Conservation (phyloP, 306 rosid genomes). For the Fagus crenata region DNA sequence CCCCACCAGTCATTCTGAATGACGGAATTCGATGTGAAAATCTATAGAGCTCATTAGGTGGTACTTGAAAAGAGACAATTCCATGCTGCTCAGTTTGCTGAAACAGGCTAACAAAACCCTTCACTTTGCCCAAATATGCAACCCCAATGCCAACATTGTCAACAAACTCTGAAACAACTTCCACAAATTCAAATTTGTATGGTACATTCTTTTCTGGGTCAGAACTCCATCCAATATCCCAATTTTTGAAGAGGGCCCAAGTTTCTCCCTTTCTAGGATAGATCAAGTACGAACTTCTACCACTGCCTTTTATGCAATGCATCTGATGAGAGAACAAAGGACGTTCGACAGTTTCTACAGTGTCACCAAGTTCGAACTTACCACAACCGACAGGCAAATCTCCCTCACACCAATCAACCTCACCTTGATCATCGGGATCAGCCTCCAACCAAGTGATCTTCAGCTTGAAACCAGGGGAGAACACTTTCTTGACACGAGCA, state of each 20-base stretch:
- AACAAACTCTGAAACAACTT: slow-evolving; percentile 62
- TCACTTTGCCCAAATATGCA: slow-evolving; percentile 62
- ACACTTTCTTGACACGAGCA: slow-evolving; percentile 64
- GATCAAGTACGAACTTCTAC: slow-evolving; percentile 37
- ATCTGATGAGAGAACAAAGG: slow-evolving; percentile 76
- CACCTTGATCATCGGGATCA: slow-evolving; percentile 45
- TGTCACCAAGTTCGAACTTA: slow-evolving; percentile 45
- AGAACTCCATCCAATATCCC: slow-evolving; percentile 80
- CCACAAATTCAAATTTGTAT: slow-evolving; percentile 59
- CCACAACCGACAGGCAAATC: slow-evolving; percentile 78
- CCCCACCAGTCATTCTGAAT: slow-evolving; percentile 66
- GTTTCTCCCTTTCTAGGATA: slow-evolving; percentile 86
- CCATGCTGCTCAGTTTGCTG: slow-evolving; percentile 45
- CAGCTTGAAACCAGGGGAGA: slow-evolving; percentile 60
- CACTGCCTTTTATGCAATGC: slow-evolving; percentile 42
- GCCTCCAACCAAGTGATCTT: slow-evolving; percentile 75
- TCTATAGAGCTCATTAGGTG: slow-evolving; percentile 56
- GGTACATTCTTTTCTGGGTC: slow-evolving; percentile 49
- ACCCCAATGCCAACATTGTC: slow-evolving; percentile 55
- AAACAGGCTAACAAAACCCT: slow-evolving; percentile 83
- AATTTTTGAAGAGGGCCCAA: slow-evolving; percentile 83
- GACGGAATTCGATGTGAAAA: slow-evolving; percentile 87
- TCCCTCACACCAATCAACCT: slow-evolving; percentile 53
- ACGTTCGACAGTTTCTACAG: slow-evolving; percentile 33
- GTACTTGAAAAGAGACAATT: slow-evolving; percentile 40